These are phyloP conservation scores for Epipyxis sp. DNA, from an alignment of 108 stramenopile species.

Conservation along the genomic window DNA sequence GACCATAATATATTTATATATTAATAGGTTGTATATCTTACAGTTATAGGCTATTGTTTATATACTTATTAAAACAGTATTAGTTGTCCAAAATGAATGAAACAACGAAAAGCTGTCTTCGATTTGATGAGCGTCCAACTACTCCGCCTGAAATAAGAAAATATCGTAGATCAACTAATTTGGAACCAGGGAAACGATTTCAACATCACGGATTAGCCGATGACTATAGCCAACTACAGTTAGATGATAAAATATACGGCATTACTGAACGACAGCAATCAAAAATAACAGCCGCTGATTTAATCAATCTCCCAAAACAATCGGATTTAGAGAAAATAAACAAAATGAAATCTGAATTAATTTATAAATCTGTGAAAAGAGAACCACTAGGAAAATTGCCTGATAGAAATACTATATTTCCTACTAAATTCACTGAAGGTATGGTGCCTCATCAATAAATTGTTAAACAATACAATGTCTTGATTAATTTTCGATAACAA, in stretches of 20 bases:
- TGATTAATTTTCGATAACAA: conserved; percentile 51
- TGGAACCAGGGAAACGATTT: conserved; percentile 37
- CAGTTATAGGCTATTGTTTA: no score
- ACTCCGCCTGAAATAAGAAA: conserved; percentile 28
- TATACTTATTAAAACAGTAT: no score
- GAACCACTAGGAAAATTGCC: conserved; percentile 61
- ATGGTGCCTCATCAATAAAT: no score
- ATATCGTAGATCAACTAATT: conserved; percentile 40
- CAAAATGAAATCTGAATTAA: conserved; percentile 37
- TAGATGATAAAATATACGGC: conserved; percentile 34
- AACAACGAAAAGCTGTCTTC: conserved; percentile 12
- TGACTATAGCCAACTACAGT: conserved; percentile 8
- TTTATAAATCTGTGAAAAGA: conserved; percentile 46
- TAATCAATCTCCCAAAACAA: conserved; percentile 19
- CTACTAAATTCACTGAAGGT: conserved; percentile 31
- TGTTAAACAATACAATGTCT: conserved; percentile 38
- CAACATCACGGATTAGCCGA: conserved; percentile 37
- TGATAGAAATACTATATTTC: conserved; percentile 56
- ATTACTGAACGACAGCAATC: neutral
- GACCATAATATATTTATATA: neutral
- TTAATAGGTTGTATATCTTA: neutral
- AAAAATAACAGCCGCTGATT: conserved; percentile 31
- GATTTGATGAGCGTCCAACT: conserved; percentile 17
- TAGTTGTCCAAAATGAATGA: neutral
- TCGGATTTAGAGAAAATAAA: conserved; percentile 45